These are phyloP conservation scores for Colletotrichum caudatum DNA, from an alignment of 2,329 filamentous ascomycete genomes.

Conservation along the genomic window DNA sequence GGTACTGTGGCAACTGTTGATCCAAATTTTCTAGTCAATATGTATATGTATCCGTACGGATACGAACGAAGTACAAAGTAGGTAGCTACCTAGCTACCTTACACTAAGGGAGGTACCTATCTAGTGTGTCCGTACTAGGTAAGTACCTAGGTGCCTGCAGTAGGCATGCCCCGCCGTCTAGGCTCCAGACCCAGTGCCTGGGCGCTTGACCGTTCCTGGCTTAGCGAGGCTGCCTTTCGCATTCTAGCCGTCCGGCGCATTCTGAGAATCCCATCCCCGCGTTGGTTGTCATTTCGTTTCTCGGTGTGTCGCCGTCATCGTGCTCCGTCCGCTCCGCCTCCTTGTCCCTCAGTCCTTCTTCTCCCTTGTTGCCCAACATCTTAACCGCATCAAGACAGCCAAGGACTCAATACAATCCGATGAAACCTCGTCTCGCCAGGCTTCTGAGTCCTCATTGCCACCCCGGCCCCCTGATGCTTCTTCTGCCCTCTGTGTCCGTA, in stretches of 20 bases:
- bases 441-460: not conserved
- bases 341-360: not conserved
- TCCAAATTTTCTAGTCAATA: not conserved
- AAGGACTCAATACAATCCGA: not conserved
- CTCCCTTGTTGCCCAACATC: not conserved
- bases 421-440: not conserved
- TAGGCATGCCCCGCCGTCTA: not conserved
- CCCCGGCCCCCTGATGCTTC: not conserved
- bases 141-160: not conserved
- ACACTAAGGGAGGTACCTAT: not conserved
- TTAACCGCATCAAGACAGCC: not conserved
- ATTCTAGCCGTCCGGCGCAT: not conserved
- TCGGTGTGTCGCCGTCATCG: conserved; percentile 12
- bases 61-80: no score
- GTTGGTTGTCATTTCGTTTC: not conserved
- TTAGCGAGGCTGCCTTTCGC: conserved; percentile 3
- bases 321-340: not conserved
- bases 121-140: no score
- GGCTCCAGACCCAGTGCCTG: not conserved
- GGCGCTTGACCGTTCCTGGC: not conserved
- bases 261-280: not conserved
- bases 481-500: not conserved
- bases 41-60: no score
- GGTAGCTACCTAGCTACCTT: no score
- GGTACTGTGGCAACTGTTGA: conserved; percentile 20